Percentiles rank a stretch among this genome's conserved stretches.
These are phyloP conservation scores for Aureobasidium sp. DNA, from an alignment of 2,329 filamentous ascomycete species.

Conservation along the genomic window DNA sequence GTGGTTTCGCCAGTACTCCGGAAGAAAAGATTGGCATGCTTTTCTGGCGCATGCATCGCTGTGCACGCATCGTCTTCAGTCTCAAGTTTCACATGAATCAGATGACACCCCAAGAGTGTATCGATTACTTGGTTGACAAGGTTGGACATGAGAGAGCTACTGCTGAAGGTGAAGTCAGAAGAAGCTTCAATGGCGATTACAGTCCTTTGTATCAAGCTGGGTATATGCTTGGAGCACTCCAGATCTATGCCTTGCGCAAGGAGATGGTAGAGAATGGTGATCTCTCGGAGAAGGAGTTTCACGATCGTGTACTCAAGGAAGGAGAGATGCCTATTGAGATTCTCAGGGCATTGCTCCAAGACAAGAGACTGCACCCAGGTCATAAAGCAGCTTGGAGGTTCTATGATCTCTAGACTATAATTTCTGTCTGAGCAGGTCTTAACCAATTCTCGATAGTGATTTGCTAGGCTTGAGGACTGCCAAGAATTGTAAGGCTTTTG, in stretches of 20 bases:
- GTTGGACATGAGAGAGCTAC: slow-evolving; percentile 55
- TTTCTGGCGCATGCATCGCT: slow-evolving; percentile 59
- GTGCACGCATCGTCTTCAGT: slow-evolving; percentile 53
- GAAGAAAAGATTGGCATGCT: slow-evolving; percentile 52
- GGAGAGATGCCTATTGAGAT: slow-evolving; percentile 52
- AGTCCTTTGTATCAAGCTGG: slow-evolving; percentile 53
- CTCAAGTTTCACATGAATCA: slow-evolving; percentile 52
- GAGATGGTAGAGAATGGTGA: slow-evolving; percentile 39
- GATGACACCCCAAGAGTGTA: slow-evolving; percentile 48
- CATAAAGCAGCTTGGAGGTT: slow-evolving; percentile 48
- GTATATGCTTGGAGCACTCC: slow-evolving; percentile 54
- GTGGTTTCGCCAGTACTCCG: slow-evolving; percentile 44
- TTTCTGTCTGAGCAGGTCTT: no score
- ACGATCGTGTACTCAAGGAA: slow-evolving; percentile 46
- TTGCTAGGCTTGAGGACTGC: no score
- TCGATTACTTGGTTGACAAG: slow-evolving; percentile 50
- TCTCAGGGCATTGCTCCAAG: slow-evolving; percentile 43
- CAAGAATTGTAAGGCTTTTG: not conserved
- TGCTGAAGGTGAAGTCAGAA: slow-evolving; percentile 54
- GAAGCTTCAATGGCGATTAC: slow-evolving; percentile 52
- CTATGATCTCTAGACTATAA: slow-evolving; percentile 25
- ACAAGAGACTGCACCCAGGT: slow-evolving; percentile 36
- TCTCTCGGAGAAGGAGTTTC: slow-evolving; percentile 48
- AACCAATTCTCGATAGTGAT: no score
- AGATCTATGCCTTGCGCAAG: slow-evolving; percentile 45